Base-by-base conservation (phyloP, 2,329 filamentous ascomycete species). In the Colletotrichum trifolii region DNA sequence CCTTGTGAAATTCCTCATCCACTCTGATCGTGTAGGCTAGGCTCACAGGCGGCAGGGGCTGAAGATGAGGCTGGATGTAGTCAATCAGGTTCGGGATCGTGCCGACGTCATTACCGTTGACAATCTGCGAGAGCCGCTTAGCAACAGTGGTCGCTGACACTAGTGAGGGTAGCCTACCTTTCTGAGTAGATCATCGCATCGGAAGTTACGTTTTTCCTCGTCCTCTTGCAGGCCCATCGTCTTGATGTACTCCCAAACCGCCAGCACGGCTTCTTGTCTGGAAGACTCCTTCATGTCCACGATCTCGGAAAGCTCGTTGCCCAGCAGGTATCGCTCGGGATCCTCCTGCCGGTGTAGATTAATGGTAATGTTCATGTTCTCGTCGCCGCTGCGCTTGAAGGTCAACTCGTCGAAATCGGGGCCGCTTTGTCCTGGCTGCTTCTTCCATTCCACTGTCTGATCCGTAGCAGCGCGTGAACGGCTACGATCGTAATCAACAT, bases 201-300 rank as follows among this genome's bases (percentile, higher is more conserved):
- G 90, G 71, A 99, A 95, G 66, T 92, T 91, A 67, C 96, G 88
- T 81, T 96, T 96, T 75, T 99, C 96, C 66, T 98, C 95, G 69
- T 97, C 94, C 75, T 97, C 95, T 76, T 97, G 93, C 50, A 99
- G 82, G 15, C 90, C 89, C 83, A 92, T 91, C 17, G 92, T 85
- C 71, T 93, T 90, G 69, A 97, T 92, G 73, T 99, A 99, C 75
- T 97, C 94, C 93, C 94, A 99, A 38, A 99, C 86, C 12, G 92
- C 94, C 84, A 96, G 92, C 35, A 97, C 89, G 7, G 94, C 91
- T 67, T 96, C 94, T 43, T 93, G 91, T 36, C 94, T 90, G 35
- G 96, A 95, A 54, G 93, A 95, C 77, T 97, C 93, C 53, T 89
- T 85, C 72, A 92, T 92, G 73, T 97, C 96, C 15, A 98, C 83